Conservation (phyloP, 2,329 filamentous ascomycete species). For the Aspergillus tamarii region DNA sequence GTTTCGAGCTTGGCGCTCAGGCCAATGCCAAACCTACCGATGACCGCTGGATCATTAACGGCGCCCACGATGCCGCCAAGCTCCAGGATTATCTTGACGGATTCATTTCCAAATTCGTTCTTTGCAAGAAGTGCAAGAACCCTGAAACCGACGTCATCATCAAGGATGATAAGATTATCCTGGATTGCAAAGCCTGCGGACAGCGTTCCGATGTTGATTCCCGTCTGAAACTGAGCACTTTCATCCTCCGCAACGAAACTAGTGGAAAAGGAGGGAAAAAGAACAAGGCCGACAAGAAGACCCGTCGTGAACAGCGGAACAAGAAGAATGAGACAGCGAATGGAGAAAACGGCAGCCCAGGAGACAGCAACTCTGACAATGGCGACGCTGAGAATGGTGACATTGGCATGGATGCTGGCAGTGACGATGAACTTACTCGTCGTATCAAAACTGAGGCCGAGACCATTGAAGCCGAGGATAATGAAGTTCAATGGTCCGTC, state of each 20-base stretch:
- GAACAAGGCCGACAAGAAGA: slow-evolving; percentile 93
- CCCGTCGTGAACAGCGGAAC: slow-evolving; percentile 76
- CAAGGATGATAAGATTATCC: slow-evolving; percentile 87
- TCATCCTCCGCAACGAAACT: slow-evolving; percentile 89
- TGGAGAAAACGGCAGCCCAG: slow-evolving; percentile 63
- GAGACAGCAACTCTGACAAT: slow-evolving; percentile 67
- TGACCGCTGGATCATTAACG: slow-evolving; percentile 99
- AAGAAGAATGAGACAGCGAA: slow-evolving; percentile 62
- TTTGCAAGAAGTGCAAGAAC: slow-evolving; percentile 99
- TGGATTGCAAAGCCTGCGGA: slow-evolving; percentile 99
- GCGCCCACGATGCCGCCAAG: slow-evolving; percentile 91
- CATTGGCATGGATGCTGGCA: slow-evolving; percentile 69
- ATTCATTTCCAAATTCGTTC: slow-evolving; percentile 98
- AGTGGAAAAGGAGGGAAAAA: slow-evolving; percentile 91
- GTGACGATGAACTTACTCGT: slow-evolving; percentile 89
- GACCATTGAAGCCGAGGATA: slow-evolving; percentile 70
- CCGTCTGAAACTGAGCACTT: slow-evolving; percentile 92
- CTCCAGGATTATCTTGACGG: slow-evolving; percentile 97
- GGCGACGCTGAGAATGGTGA: slow-evolving; percentile 67
- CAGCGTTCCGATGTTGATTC: slow-evolving; percentile 89
- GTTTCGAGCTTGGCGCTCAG: slow-evolving; percentile 97
- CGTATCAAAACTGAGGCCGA: slow-evolving; percentile 69
- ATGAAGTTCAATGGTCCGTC: slow-evolving; percentile 91
- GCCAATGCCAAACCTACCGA: slow-evolving; percentile 97
- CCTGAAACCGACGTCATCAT: slow-evolving; percentile 95